Percentiles rank a stretch among this genome's conserved stretches.
phyloP scores from a whole-genome alignment of 805 yeast genomes.

The Candida methanosorbosa region DNA sequence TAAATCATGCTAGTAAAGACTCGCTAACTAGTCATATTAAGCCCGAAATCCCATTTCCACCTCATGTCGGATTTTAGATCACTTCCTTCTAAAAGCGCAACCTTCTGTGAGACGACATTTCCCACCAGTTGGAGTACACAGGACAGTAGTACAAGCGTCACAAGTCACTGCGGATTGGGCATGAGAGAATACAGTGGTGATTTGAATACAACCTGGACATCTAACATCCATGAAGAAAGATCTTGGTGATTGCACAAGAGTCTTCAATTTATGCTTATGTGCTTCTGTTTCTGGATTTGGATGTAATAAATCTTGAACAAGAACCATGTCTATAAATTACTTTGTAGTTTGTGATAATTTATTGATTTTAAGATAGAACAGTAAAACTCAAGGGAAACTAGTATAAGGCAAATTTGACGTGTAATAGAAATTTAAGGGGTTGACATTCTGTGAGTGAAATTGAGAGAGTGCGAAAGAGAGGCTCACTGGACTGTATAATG shows the following conservation, averaged over 20 bases:
- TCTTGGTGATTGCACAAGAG: slow-evolving; percentile 96
- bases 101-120: slow-evolving; percentile 99
- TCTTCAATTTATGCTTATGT: slow-evolving; percentile 94
- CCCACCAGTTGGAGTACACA: slow-evolving; percentile 99
- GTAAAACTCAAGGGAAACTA: no score
- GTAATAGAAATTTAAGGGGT: no score
- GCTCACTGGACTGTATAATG: no score
- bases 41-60: no score
- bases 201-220: slow-evolving; percentile 98
- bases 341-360: no score
- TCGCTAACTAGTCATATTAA: no score
- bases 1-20: no score
- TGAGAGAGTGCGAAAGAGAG: no score
- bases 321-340: slow-evolving; percentile 49
- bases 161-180: slow-evolving; percentile 99
- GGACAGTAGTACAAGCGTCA: slow-evolving; percentile 96
- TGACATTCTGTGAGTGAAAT: no score
- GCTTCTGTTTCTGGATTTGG: slow-evolving; percentile 97
- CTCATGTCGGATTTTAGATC: no score
- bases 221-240: slow-evolving; percentile 99
- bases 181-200: slow-evolving; percentile 99
- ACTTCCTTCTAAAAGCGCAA: slow-evolving; percentile 98
- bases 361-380: no score
- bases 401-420: no score
- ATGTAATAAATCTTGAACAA: slow-evolving; percentile 98